Base-by-base conservation (phyloP, 345 rosid genomes). In the Gossypium mustelinum region DNA sequence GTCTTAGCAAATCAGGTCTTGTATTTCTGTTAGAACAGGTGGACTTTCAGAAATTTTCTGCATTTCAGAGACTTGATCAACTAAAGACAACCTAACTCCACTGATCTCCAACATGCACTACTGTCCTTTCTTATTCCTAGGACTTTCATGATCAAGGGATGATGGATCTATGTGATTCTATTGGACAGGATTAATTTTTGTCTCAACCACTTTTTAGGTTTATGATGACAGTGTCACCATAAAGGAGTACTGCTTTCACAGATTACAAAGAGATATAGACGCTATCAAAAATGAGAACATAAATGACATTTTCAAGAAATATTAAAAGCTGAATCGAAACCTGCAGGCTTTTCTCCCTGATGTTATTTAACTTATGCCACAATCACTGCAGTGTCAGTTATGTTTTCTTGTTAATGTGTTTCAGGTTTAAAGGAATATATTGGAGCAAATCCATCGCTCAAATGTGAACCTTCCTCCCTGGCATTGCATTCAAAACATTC, bases 371-470 rank as follows among this genome's bases (percentile, higher is more conserved):
- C 22, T 11, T 73, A n/a, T 61, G 29, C 11, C 44, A 29, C 20
- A 4, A 20, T 16, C 45, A 61, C 44, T 61, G 16, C 45, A 22
- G 22, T 56, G 75, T 44, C n/a, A 10, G 57, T 48, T 59, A 22
- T 44, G 56, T 3, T 56, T 73, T 65, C 57, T 60, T 62, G 51
- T 68, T 29, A 52, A 70, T 73, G 51, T 75, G 72, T 78, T 81
- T 77, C 89, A 93, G 99, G 98, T 84, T 83, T 95, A 79, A 93
- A 93, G 79, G 98, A 95, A 82, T 95, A 88, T 80, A 82, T 95
- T 57, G 93, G 90, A 82, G 99, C 99, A 78, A 95, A 89, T 81
- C 99, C 98, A 68, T 87, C 85, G 27, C 82, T 91, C 73, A 89
- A 83, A 80, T 73, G 77, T 79, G 90, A 89, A 79, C 66, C 83